A percentile compares a stretch with the other conserved stretches of the same genome.
Evolutionary conservation across 495 filamentous ascomycete species (phyloP).

Genomic region (Hypoxylon rickii): DNA sequence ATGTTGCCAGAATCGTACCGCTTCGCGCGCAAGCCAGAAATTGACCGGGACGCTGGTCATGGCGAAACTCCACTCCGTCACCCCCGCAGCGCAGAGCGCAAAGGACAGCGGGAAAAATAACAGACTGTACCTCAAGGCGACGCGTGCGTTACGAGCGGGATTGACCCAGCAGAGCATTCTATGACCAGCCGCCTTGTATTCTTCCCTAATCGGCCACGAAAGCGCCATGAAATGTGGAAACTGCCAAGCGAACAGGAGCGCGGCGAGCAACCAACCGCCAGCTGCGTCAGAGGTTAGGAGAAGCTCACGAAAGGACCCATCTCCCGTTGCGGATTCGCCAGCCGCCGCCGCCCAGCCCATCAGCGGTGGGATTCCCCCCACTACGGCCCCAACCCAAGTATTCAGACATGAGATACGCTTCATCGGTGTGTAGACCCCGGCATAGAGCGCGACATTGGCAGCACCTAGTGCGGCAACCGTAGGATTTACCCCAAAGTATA

Average conservation of each 20-base stretch:
- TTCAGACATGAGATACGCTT: conserved; percentile 88
- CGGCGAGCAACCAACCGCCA: conserved; percentile 89
- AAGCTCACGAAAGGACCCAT: conserved; percentile 75
- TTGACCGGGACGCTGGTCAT: conserved; percentile 82
- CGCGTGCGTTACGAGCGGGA: conserved; percentile 78
- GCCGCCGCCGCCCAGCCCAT: conserved; percentile 98
- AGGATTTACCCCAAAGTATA: conserved; percentile 92
- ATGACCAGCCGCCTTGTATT: conserved; percentile 87
- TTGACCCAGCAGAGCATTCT: conserved; percentile 91
- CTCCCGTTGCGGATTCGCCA: conserved; percentile 78
- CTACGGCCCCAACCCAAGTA: conserved; percentile 92
- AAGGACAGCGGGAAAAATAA: conserved; percentile 86
- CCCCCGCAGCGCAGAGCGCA: conserved; percentile 75
- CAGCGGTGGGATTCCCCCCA: conserved; percentile 90
- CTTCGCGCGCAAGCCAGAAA: conserved; percentile 81
- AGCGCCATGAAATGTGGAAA: conserved; percentile 97
- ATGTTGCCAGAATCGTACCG: conserved; percentile 78
- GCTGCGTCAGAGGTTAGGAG: conserved; percentile 62
- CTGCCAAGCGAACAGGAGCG: conserved; percentile 91
- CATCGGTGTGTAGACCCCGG: conserved; percentile 87
- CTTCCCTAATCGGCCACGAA: conserved; percentile 82
- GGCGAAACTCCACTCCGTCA: conserved; percentile 88
- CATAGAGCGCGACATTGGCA: conserved; percentile 86
- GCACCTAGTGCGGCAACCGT: conserved; percentile 86
- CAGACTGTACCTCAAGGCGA: conserved; percentile 85